phyloP scores from a whole-genome alignment of 345 rosid species.

The Nasturtium officinale region DNA sequence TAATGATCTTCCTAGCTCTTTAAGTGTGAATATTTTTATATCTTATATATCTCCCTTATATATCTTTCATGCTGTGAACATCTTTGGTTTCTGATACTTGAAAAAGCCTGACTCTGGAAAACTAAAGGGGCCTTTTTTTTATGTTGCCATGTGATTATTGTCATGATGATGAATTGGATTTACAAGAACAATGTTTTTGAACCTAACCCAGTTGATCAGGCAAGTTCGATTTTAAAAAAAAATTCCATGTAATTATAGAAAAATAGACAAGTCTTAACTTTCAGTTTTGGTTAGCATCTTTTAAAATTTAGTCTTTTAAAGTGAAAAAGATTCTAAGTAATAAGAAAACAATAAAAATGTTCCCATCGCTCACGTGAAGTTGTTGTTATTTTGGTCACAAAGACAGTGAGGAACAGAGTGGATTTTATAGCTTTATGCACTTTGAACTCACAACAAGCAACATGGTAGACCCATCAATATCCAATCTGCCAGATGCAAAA shows the following conservation, averaged over 20 bases:
- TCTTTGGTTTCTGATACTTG: constrained; percentile 29
- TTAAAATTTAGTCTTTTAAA: constrained; percentile 14
- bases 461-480: constrained; percentile 45
- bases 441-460: constrained; percentile 41
- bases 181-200: constrained; percentile 16
- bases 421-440: constrained; percentile 42
- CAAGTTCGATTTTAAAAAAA: background rate
- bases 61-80: constrained; percentile 31
- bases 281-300: constrained; percentile 9
- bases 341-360: constrained; percentile 38
- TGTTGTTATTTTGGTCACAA: constrained; percentile 34
- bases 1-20: constrained; percentile 33
- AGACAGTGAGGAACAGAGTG: constrained; percentile 47
- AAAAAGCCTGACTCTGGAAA: constrained; percentile 5
- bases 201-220: constrained; percentile 16
- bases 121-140: background rate
- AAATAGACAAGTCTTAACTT: constrained; percentile 16
- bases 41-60: constrained; percentile 7
- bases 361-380: constrained; percentile 44
- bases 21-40: constrained; percentile 42
- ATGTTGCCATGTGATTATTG: constrained; percentile 31
- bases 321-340: constrained; percentile 16
- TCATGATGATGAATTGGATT: constrained; percentile 27
- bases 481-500: constrained; percentile 26
- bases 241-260: constrained; percentile 18